Conservation (phyloP, 2,329 filamentous ascomycete species). For the Neofusicoccum kwambonambiense region DNA sequence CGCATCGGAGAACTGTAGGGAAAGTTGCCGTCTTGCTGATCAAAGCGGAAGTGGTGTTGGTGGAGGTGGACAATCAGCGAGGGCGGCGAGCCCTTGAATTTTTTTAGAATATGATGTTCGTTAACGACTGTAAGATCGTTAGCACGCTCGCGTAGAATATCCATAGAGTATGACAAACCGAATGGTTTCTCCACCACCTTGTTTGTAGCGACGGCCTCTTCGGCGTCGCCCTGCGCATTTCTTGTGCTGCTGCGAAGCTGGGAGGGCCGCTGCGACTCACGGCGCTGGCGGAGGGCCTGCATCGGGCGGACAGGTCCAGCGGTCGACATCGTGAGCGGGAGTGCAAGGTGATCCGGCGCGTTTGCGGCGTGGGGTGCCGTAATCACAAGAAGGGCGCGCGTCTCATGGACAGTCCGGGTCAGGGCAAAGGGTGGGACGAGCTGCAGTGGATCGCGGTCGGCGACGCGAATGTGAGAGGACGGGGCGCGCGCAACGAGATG, state of each 20-base stretch:
- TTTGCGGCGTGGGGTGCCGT: background rate
- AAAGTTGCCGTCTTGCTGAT: slow-evolving; percentile 90
- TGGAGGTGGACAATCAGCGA: slow-evolving; percentile 87
- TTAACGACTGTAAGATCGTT: slow-evolving; percentile 61
- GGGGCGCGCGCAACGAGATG: background rate
- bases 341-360: background rate
- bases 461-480: background rate
- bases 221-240: slow-evolving; percentile 26
- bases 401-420: background rate
- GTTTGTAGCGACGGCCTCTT: slow-evolving; percentile 28
- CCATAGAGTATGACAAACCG: slow-evolving; percentile 23
- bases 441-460: background rate
- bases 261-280: slow-evolving; percentile 43
- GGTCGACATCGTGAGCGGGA: slow-evolving; percentile 22
- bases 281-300: slow-evolving; percentile 45
- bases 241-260: slow-evolving; percentile 17
- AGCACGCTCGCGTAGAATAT: background rate
- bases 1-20: slow-evolving; percentile 91
- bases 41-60: slow-evolving; percentile 76
- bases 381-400: background rate
- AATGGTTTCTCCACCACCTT: slow-evolving; percentile 34
- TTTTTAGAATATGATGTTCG: slow-evolving; percentile 76
- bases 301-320: slow-evolving; percentile 34
- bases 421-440: too few relatives aligned
- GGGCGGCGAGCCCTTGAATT: slow-evolving; percentile 69